A percentile compares a stretch with the other conserved stretches of the same genome.
Conservation (phyloP, 2,329 filamentous ascomycete species). For the Pezicula rhizophila region DNA sequence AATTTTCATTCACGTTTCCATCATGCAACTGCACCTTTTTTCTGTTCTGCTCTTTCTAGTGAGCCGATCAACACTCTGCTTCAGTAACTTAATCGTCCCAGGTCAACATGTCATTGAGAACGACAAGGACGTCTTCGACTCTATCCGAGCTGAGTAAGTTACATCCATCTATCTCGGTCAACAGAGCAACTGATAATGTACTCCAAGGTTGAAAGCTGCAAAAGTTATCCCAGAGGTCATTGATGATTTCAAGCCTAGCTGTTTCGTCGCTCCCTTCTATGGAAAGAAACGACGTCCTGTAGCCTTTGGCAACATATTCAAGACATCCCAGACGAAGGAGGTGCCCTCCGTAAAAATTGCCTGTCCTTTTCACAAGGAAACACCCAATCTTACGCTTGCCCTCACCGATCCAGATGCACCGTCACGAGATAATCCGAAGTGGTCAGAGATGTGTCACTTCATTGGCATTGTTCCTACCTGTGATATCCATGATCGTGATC, state of each 20-base stretch:
- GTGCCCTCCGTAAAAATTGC: conserved; percentile 24
- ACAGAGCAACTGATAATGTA: conserved; percentile 4
- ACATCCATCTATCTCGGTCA: conserved; percentile 23
- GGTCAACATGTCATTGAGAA: conserved; percentile 16
- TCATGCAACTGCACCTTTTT: conserved; percentile 2
- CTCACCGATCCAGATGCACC: conserved; percentile 56
- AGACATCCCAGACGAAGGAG: conserved; percentile 21
- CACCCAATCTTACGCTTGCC: conserved; percentile 36
- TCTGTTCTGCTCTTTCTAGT: neutral
- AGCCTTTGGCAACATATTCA: conserved; percentile 37
- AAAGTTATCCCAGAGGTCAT: conserved; percentile 36
- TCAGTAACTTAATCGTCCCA: neutral
- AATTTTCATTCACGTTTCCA: neutral
- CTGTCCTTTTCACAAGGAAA: conserved; percentile 16
- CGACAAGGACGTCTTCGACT: conserved; percentile 14
- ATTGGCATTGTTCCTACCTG: conserved; percentile 19
- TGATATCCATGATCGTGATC: neutral
- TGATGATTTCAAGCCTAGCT: conserved; percentile 47
- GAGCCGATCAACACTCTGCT: neutral
- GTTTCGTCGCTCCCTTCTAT: conserved; percentile 44
- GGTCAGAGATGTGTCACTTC: conserved; percentile 55
- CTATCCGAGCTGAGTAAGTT: conserved; percentile 5
- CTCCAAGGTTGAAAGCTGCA: conserved; percentile 12
- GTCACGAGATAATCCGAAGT: conserved; percentile 44
- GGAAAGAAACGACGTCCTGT: conserved; percentile 33